Evolutionary conservation across 495 filamentous ascomycete genomes (phyloP), one percentile per base, ranked within the genome.

Genomic region (Hypoxylon fragiforme): DNA sequence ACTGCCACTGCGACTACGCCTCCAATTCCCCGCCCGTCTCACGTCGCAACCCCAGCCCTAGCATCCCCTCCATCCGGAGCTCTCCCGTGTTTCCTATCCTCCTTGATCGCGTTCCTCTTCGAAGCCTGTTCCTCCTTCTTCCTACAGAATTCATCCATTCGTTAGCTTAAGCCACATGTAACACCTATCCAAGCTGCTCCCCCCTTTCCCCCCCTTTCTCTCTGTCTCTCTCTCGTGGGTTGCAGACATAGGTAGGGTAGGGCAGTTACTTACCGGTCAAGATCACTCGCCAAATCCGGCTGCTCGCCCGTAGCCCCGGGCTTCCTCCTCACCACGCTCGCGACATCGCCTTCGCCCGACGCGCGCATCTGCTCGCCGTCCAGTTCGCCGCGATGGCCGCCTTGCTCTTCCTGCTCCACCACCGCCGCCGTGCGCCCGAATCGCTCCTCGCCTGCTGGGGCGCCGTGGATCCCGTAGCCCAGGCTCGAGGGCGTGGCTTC

Each of bases 271-370:
- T n/a, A 74, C 72, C 70, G 66, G 43, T 73, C 70, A 26, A 76
- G 37, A 49, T 70, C 73, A 6, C 61, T 65, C 9, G 73, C 74
- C 7, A 74, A 58, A 49, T 60, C 54, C 31, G 63, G 53, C 52
- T 64, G 50, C 3, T 43, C 38, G 15, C 64, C 64, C 5, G 19
- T 37, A n/a, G 64, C 64, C 0, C 74, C 73, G 15, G 67, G 59
- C 51, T 75, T 74, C 0, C 72, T 60, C 45, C 73, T 52, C 1
- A 82, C 79, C 0, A 72, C 70, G 18, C 69, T 58, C 1, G 80
- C 81, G 30, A 85, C 79, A 16, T 79, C 70, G 2, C 81, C 83
- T 48, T 85, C 82, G 3, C 69, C 66, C 0, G 74, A 69, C 20
- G 77, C 70, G 18, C 75, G 70, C 74, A 85, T 81, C 52, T 85